Conservation (phyloP, 441 rosid genomes). For the Adansonia rubrostipa region DNA sequence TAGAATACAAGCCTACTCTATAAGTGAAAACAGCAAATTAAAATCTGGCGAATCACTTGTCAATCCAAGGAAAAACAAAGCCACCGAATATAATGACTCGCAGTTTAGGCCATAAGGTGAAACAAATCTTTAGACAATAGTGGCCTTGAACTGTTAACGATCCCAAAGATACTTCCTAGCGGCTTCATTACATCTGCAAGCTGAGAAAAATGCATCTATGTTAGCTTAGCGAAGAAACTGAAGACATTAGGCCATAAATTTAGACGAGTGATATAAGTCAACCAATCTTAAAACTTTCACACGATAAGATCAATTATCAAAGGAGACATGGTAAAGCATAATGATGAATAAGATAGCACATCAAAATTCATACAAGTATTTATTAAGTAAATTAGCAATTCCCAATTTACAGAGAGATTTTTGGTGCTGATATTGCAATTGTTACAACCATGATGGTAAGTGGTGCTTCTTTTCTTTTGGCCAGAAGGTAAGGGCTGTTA, state of each 20-base stretch:
- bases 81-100: background rate
- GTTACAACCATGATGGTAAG: background rate
- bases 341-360: background rate
- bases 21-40: background rate
- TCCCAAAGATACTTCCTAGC: background rate
- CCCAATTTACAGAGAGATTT: background rate
- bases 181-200: slow-evolving; percentile 12
- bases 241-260: background rate
- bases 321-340: background rate
- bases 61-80: background rate
- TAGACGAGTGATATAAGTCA: background rate
- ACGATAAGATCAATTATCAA: background rate
- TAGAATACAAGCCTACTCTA: slow-evolving; percentile 19
- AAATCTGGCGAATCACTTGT: background rate
- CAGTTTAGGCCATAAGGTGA: background rate
- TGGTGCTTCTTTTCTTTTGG: background rate
- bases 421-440: background rate
- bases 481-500: background rate
- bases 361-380: background rate
- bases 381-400: background rate
- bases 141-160: background rate
- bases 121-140: background rate
- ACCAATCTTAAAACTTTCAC: background rate
- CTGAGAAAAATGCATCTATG: background rate
- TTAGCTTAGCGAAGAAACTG: slow-evolving; percentile 4